Base-by-base conservation (phyloP, 23 red algal species). In the Pyropia yezoensis region DNA sequence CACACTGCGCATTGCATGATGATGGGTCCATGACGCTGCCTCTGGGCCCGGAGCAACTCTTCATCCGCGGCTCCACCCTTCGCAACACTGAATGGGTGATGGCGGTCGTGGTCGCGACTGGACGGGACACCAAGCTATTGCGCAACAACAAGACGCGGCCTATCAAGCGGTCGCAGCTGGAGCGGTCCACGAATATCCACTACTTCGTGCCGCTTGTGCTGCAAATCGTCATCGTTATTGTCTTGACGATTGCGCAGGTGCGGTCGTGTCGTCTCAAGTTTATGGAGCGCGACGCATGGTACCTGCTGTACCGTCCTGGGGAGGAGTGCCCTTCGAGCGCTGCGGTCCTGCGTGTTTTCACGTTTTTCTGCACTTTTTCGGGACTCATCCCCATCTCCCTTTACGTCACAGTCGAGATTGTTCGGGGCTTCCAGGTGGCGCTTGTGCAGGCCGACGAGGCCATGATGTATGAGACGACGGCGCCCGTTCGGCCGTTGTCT, bases 51-150 rank as follows among this genome's bases (percentile, higher is more conserved):
- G 91, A 96, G 21, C 77, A 85, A 16, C 34, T 96, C 1, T 50
- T 96, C 25, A 70, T 82, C 52, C 83, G 91, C 9, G 91, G 91
- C 13, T 67, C 71, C 1, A 76, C 75, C 25, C 60, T 96, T 21
- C 66, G 85, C 27, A 89, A 96, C 57, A 89, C 91, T 9, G 79
- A 89, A 14, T 96, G 79, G 77, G 79, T 96, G 49, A 60, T 83
- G 69, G 91, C 79, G 32, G 54, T 96, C 26, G 83, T 89, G 3
- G 71, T 89, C 21, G 79, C 83, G 24, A 88, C 91, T 1, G 91
- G 91, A 9, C 72, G 63, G 21, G 83, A 96, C 50, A 96, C 91
- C 11, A 96, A 96, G 63, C 84, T 96, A 13, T 75, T 96, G 76
- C 83, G 78, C 63, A 89, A 96, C 27, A 62, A 78, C 61, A 89